Base-by-base conservation (phyloP, 202 grass and related monocot genomes). In the Hordeum pubiflorum region DNA sequence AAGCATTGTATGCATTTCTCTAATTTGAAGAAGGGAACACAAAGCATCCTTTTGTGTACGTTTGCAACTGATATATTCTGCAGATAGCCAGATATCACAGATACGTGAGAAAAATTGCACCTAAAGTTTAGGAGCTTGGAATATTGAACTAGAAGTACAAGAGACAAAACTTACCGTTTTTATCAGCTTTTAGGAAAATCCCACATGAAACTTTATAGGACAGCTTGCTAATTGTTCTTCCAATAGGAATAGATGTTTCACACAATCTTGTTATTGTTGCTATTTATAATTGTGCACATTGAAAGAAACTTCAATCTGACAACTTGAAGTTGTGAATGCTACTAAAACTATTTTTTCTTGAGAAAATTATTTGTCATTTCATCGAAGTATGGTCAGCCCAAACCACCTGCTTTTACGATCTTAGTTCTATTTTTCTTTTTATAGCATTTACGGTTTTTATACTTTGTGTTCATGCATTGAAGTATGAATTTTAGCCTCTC, bases 11-110 rank as follows among this genome's bases (percentile, higher is more conserved):
- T 74, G 12, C 37, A 41, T 13, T 85, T 85, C 23, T 68, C 58
- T 77, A 50, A 48, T 52, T 81, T 58, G 63, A 61, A 75, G 29
- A 66, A 79, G 15, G 27, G 48, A 67, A 79, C 50, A 36, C 57
- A 81, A 63, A 57, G 4, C 26, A 59, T 58, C 1, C 4, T 7
- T 21, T 57, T 44, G 6, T 26, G 33, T 72, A 34, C 14, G 22
- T 75, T 48, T 59, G 48, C 46, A 67, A 46, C 7, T 32, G 48
- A 37, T 63, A 34, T 76, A 4, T 43, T 76, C 39, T 76, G 52
- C 24, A 26, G 24, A 26, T 26, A 26, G 24, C 24, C 21, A 36
- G 37, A 69, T 62, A 52, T 71, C 20, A 22, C 12, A 78, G 38
- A 69, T 41, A 63, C 54, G 69, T 50, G 26, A 85, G 14, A 63